phyloP scores from a whole-genome alignment of 2,329 filamentous ascomycete genomes.

The Colletotrichum tofieldiae region DNA sequence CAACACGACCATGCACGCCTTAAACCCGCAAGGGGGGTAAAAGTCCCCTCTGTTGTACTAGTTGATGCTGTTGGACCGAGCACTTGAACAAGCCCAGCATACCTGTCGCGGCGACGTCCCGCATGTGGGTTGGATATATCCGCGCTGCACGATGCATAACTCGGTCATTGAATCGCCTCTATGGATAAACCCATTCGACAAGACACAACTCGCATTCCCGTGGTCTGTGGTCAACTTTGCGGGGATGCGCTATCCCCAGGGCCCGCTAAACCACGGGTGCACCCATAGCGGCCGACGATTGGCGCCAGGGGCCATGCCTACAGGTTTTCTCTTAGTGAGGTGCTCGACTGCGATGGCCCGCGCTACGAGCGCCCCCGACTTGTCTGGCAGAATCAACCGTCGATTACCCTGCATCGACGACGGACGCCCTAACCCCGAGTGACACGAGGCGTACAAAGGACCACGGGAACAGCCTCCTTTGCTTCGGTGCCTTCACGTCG shows the following conservation, averaged over 20 bases:
- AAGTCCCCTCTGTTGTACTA: not conserved
- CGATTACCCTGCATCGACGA: not conserved
- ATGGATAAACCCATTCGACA: not conserved
- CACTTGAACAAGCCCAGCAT: not conserved
- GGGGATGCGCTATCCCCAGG: constrained; percentile 15
- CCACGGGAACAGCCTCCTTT: not conserved
- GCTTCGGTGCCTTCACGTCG: not conserved
- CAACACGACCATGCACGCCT: constrained; percentile 33
- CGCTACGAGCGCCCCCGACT: constrained; percentile 1
- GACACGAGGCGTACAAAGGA: not conserved
- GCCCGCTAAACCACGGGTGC: constrained; percentile 38
- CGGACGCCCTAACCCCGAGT: not conserved
- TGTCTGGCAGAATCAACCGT: not conserved
- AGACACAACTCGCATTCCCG: not conserved
- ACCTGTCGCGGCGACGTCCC: not conserved
- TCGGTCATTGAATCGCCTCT: too few species aligned
- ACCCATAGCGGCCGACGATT: constrained; percentile 41
- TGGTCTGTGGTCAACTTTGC: constrained; percentile 8
- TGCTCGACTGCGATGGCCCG: not conserved
- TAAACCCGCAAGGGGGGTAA: constrained; percentile 23
- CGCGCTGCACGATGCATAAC: not conserved
- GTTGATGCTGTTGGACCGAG: constrained; percentile 5
- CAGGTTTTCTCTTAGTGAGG: not conserved
- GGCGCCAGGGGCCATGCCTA: constrained; percentile 29
- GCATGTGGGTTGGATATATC: not conserved